These are phyloP conservation scores for Backusella morwellensis DNA, from an alignment of 192 early-diverging fungal species.

Conservation along the genomic window DNA sequence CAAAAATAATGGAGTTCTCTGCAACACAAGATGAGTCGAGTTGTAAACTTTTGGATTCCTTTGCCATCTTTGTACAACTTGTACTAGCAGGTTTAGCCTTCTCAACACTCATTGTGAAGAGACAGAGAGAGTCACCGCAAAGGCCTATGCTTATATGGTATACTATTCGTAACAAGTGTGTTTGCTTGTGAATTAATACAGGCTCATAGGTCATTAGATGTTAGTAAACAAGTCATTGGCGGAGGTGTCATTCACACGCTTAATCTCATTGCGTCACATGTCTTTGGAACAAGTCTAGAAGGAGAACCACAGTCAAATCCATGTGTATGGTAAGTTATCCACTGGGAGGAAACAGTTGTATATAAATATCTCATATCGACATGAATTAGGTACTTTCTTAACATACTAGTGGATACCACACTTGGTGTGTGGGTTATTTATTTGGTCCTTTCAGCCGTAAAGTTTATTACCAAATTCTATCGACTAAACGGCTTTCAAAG, in stretches of 20 bases:
- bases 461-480: slow-evolving; percentile 36
- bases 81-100: slow-evolving; percentile 67
- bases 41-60: slow-evolving; percentile 58
- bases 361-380: neutral
- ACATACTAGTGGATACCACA: slow-evolving; percentile 77
- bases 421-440: slow-evolving; percentile 76
- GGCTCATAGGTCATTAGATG: slow-evolving; percentile 59
- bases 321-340: slow-evolving; percentile 69
- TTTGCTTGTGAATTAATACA: neutral
- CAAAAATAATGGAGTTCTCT: neutral
- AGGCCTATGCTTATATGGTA: slow-evolving; percentile 67
- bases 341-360: neutral
- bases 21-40: slow-evolving; percentile 15
- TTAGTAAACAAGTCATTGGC: slow-evolving; percentile 75
- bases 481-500: slow-evolving; percentile 55
- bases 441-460: slow-evolving; percentile 51
- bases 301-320: slow-evolving; percentile 54
- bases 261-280: slow-evolving; percentile 67
- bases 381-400: slow-evolving; percentile 59
- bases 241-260: slow-evolving; percentile 69
- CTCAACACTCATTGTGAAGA: slow-evolving; percentile 73
- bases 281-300: slow-evolving; percentile 55
- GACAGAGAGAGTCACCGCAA: slow-evolving; percentile 66
- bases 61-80: slow-evolving; percentile 70
- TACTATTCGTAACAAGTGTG: too few relatives aligned